These are phyloP conservation scores for Suhomyces sp. DNA, from an alignment of 805 yeast genomes.

Conservation along the genomic window DNA sequence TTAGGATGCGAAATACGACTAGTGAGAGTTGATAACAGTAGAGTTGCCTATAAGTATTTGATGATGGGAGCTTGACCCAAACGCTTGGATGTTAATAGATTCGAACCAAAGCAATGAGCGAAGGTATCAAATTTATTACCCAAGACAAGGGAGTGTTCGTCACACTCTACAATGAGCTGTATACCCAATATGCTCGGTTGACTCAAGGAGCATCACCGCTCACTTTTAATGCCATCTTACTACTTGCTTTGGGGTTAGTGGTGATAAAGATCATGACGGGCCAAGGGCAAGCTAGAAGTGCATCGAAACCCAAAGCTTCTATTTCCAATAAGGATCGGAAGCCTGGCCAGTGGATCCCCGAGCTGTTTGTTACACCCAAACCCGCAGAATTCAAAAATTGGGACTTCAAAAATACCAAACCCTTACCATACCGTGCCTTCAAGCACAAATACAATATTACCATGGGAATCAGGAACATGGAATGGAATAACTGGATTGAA, in stretches of 20 bases:
- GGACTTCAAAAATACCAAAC: constrained; percentile 50
- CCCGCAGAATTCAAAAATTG: constrained; percentile 50
- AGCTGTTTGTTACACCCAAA: constrained; percentile 46
- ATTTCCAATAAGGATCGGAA: constrained; percentile 49
- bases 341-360: constrained; percentile 56
- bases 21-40: constrained; percentile 4
- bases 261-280: background rate
- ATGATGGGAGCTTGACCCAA: background rate
- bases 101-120: too few relatives aligned
- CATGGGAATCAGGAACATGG: constrained; percentile 69
- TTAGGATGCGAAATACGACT: constrained; percentile 11
- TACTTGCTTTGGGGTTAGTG: background rate
- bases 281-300: too few relatives aligned
- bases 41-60: background rate
- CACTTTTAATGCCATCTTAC: background rate
- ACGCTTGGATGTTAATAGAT: too few relatives aligned
- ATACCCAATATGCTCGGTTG: constrained; percentile 4
- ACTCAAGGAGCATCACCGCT: constrained; percentile 4
- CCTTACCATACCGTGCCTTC: constrained; percentile 67
- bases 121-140: too few relatives aligned
- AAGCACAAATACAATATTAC: constrained; percentile 62
- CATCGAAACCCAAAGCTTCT: too few relatives aligned
- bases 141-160: constrained; percentile 4
- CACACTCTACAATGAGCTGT: constrained; percentile 5
- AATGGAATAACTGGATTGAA: constrained; percentile 63